Evolutionary conservation across 768 basidiomycete genomes (phyloP), one percentile per base, ranked within the genome.

Genomic region (Tulasnella sp.): DNA sequence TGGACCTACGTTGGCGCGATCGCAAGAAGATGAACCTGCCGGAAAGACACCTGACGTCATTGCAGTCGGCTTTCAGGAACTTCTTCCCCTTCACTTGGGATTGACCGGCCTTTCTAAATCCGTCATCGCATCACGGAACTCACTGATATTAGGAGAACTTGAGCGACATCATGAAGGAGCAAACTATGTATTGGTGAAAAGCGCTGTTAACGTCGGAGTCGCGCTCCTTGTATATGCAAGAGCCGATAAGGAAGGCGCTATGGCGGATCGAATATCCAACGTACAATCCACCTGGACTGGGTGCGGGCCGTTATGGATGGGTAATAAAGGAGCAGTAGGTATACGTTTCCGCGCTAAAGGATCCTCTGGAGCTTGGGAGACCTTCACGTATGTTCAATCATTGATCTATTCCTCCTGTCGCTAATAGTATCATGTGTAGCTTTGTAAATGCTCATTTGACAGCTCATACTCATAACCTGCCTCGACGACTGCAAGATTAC

Each of bases 271-370:
- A 48, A 69, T 83, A 19, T 66, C 69, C 54, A 75, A 85, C 58
- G 76, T 85, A 31, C 71, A 87, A 59, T 81, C 83, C 41, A 69
- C 75, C 50, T 82, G 85, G 79, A 84, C 80, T 0, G 82, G 85
- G 5, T 77, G 63, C 61, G 82, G 81, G 4, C 79, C 77, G 29
- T 73, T 64, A 13, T 79, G 75, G 58, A 85, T 95, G 85, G 88
- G 86, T 5, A 95, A 99, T 68, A 98, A 98, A 66, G 90, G 89
- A 24, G 92, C 88, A 0, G 90, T 95, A 2, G 91, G 84, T 12
- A 72, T 90, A 35, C 74, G 92, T 34, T 81, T 98, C 64, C 77
- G 82, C 43, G 71, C 91, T 19, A 65, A 71, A n/a, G 70, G 68
- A 7, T 64, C 67, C 27, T 76, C 77, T 27, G 74, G 72, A 6